phyloP scores from a whole-genome alignment of 441 rosid genomes.

The Flueggea neowawraea region DNA sequence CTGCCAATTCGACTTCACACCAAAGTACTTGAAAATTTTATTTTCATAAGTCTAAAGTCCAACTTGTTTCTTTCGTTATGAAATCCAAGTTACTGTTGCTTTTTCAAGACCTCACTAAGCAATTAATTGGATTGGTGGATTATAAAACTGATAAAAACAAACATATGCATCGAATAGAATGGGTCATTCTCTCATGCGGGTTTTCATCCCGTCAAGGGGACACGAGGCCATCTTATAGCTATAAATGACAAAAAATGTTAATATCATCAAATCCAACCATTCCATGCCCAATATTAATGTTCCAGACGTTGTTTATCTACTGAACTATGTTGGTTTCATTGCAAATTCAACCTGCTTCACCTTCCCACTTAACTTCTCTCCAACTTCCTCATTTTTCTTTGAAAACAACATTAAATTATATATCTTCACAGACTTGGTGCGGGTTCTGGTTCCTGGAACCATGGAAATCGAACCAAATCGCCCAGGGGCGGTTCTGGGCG shows the following conservation, averaged over 20 bases:
- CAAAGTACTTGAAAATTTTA: too few relatives aligned
- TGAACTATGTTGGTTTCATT: too few relatives aligned
- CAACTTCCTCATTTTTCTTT: too few relatives aligned
- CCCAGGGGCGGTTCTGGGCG: too few relatives aligned
- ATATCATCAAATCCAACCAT: conserved; percentile 3
- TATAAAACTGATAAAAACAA: background rate
- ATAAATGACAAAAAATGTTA: conserved; percentile 4
- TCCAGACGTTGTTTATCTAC: too few relatives aligned
- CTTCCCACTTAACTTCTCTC: too few relatives aligned
- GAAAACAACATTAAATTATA: too few relatives aligned
- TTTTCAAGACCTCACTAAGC: conserved; percentile 8
- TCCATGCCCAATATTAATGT: background rate
- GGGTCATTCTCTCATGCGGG: conserved; percentile 7
- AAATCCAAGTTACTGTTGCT: background rate
- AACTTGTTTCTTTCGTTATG: background rate
- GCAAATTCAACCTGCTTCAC: too few relatives aligned
- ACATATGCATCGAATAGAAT: background rate
- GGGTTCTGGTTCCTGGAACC: too few relatives aligned
- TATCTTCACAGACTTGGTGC: too few relatives aligned
- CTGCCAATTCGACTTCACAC: background rate
- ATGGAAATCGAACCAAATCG: too few relatives aligned
- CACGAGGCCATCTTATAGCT: conserved; percentile 18
- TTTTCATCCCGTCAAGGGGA: conserved; percentile 14
- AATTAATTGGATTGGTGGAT: conserved; percentile 15
- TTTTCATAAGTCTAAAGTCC: too few relatives aligned